A percentile compares a stretch with the other conserved stretches of the same genome.
Evolutionary conservation across 768 basidiomycete species (phyloP).

Genomic region (Lentinus tigrinus): DNA sequence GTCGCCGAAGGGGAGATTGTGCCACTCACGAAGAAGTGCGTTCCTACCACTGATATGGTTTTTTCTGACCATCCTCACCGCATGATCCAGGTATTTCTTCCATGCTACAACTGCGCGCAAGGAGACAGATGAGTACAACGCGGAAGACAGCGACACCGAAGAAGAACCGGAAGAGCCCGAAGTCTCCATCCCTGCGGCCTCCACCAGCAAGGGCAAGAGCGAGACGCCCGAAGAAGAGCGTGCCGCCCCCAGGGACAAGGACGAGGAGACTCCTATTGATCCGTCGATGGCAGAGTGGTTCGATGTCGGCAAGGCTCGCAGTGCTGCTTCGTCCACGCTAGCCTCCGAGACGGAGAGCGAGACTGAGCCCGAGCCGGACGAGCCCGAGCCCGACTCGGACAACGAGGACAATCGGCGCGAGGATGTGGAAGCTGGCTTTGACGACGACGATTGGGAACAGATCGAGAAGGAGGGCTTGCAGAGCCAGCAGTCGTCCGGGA

Average conservation of each 20-base stretch:
- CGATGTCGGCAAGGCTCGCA: conserved; percentile 37
- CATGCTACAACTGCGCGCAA: conserved; percentile 57
- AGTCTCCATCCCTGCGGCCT: neutral
- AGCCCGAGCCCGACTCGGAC: conserved; percentile 60
- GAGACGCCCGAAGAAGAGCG: neutral
- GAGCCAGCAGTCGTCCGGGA: neutral
- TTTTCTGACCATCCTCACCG: neutral
- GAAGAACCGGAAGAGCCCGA: conserved; percentile 13
- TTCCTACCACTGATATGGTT: neutral
- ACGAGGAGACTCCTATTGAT: conserved; percentile 33
- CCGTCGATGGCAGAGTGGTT: conserved; percentile 61
- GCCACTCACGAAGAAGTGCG: conserved; percentile 69
- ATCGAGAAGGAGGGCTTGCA: conserved; percentile 11
- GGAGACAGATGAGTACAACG: conserved; percentile 49
- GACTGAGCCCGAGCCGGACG: conserved; percentile 71
- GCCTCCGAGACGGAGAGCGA: conserved; percentile 49
- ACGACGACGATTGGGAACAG: conserved; percentile 42
- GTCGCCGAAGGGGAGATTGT: conserved; percentile 54
- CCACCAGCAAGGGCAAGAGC: conserved; percentile 4
- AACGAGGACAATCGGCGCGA: conserved; percentile 49
- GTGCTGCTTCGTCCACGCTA: neutral
- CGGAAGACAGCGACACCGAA: conserved; percentile 9
- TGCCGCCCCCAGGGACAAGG: conserved; percentile 17
- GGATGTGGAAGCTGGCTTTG: conserved; percentile 26
- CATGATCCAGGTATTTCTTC: conserved; percentile 68